Evolutionary conservation across 768 basidiomycete species (phyloP).

Genomic region (Trametes cingulata): DNA sequence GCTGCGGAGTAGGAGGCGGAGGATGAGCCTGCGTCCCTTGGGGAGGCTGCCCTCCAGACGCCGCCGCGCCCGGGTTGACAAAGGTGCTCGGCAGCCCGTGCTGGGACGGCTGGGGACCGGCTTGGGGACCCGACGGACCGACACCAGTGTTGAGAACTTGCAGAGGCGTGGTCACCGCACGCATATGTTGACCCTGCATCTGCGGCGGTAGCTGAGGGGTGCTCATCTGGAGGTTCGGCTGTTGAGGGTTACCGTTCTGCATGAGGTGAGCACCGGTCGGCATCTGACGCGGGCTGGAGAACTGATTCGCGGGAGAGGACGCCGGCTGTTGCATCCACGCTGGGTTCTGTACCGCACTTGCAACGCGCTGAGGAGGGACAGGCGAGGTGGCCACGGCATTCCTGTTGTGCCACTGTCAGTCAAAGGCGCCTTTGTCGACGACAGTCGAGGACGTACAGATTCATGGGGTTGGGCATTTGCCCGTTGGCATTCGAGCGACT

Average conservation of each 20-base stretch:
- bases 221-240: constrained; percentile 7
- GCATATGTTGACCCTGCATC: constrained; percentile 13
- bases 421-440: not conserved
- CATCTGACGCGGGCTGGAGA: constrained; percentile 10
- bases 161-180: constrained; percentile 11
- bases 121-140: not conserved
- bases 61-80: not conserved
- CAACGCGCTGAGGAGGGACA: constrained; percentile 9
- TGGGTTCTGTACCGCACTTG: constrained; percentile 5
- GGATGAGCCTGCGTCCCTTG: not conserved
- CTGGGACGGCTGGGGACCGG: constrained; percentile 5
- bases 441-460: not conserved
- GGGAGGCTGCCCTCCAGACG: not conserved
- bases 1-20: too few species aligned
- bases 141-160: constrained; percentile 10
- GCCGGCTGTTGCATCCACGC: constrained; percentile 11
- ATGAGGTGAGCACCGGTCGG: constrained; percentile 1
- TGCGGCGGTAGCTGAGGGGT: constrained; percentile 19
- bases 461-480: not conserved
- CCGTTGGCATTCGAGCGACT: not conserved
- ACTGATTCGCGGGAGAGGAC: constrained; percentile 10
- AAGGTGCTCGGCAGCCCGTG: constrained; percentile 5
- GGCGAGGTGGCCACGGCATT: constrained; percentile 11
- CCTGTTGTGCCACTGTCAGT: not conserved
- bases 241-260: constrained; percentile 11